These are phyloP conservation scores for Pichia phayaonensis DNA, from an alignment of 805 yeast genomes.

Conservation along the genomic window DNA sequence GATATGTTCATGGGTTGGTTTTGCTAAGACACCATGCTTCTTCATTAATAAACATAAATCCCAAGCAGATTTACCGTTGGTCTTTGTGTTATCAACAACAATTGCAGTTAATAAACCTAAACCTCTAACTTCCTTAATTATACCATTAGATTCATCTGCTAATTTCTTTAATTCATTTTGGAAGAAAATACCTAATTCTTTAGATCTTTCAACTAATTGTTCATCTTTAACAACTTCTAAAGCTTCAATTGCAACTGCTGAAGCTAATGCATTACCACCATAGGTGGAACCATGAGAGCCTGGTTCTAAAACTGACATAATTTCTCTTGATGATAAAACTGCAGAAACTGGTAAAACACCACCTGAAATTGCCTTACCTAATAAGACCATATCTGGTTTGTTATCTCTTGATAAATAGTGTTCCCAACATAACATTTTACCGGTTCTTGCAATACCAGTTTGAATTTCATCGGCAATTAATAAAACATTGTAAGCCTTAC, in stretches of 20 bases:
- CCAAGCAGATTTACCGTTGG: constrained; percentile 93
- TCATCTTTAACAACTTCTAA: constrained; percentile 85
- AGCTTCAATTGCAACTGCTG: constrained; percentile 90
- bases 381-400: constrained; percentile 80
- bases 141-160: constrained; percentile 39
- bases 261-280: constrained; percentile 95
- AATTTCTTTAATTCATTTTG: constrained; percentile 49
- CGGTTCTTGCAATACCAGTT: constrained; percentile 97
- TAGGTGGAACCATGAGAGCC: constrained; percentile 98
- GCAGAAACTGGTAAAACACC: constrained; percentile 92
- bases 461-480: constrained; percentile 96
- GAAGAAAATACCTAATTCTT: constrained; percentile 61
- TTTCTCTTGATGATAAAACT: constrained; percentile 80
- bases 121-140: constrained; percentile 65
- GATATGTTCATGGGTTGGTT: constrained; percentile 91
- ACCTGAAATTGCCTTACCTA: constrained; percentile 94
- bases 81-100: constrained; percentile 76
- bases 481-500: constrained; percentile 77
- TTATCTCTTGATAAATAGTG: constrained; percentile 45
- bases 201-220: constrained; percentile 72
- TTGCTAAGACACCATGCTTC: constrained; percentile 82
- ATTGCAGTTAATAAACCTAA: constrained; percentile 84
- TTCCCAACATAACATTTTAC: constrained; percentile 86
- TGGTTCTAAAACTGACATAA: constrained; percentile 84
- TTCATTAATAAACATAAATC: constrained; percentile 88